Evolutionary conservation across 139 green algal species (phyloP), one percentile per base, ranked within the genome.

Genomic region (Picochlorum sp.): DNA sequence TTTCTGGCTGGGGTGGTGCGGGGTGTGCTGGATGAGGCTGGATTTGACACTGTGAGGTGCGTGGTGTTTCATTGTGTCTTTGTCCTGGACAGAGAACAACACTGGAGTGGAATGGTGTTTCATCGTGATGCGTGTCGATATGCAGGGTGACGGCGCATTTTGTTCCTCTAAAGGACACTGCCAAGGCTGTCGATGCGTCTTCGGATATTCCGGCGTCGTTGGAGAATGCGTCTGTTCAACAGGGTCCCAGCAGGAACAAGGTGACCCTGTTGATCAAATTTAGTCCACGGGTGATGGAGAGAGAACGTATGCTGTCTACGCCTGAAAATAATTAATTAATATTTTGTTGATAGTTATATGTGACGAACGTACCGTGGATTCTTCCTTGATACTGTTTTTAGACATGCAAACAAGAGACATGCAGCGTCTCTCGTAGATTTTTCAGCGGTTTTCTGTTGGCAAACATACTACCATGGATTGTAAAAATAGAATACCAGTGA

Each of bases 1-100:
- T 91, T 96, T 57, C 83, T 90, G 56, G 93, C 93, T 20, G 93
- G 93, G 49, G 84, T 98, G 14, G 88, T 98, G 56, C 75, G 84
- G 10, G 92, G 92, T 14, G 88, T 90, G 66, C 72, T 98, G 51
- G 85, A 92, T 65, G 72, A 75, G 6, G 90, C 92, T 3, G 91
- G 91, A 2, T 97, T 98, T 61, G 34, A 41, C 6, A 84, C 88
- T 6, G 82, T 85, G 0, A 77, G 85, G 86, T 90, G 55, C 34
- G 66, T 11, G 24, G 1, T 44, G 13, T 0, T 4, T 30, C 3
- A 23, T 1, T 1, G 21, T 23, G 21, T 23, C 21, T 6, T 21
- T 34, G 18, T 28, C 24, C 2, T 28, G 24, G 2, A 28, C 2
- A 28, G 24, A 26, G 24, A 28, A 28, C 2, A 28, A 28, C 24